Evolutionary conservation across 2,329 filamentous ascomycete genomes (phyloP).

Genomic region (Pleurostoma richardsiae): DNA sequence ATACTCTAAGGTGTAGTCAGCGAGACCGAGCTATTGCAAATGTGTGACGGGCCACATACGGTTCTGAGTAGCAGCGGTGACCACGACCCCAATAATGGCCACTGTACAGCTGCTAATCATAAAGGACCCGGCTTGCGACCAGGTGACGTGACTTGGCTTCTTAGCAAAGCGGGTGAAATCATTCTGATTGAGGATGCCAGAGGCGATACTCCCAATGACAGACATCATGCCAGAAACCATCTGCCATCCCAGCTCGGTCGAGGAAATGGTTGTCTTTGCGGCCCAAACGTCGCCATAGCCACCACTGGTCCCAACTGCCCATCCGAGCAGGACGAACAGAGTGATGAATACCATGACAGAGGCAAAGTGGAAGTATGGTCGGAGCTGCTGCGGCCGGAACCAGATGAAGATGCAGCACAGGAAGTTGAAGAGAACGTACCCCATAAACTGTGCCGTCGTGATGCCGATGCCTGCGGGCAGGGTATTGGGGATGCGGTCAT

Average conservation of each 20-base stretch:
- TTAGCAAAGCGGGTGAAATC: constrained; percentile 29
- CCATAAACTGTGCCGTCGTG: constrained; percentile 9
- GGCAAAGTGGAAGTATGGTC: constrained; percentile 4
- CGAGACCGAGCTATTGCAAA: background rate
- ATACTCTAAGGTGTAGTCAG: constrained; percentile 8
- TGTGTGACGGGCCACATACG: constrained; percentile 6
- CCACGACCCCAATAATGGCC: constrained; percentile 29
- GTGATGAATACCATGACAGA: constrained; percentile 34
- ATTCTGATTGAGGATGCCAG: constrained; percentile 31
- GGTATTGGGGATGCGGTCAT: constrained; percentile 19
- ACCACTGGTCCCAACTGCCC: constrained; percentile 37
- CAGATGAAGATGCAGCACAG: constrained; percentile 8
- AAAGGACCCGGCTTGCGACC: constrained; percentile 27
- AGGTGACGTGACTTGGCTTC: constrained; percentile 23
- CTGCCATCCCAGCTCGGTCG: constrained; percentile 25
- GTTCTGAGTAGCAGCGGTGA: constrained; percentile 31
- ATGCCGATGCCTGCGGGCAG: constrained; percentile 14
- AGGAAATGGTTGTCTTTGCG: constrained; percentile 19
- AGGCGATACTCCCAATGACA: constrained; percentile 29
- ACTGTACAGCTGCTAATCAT: constrained; percentile 14
- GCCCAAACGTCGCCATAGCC: constrained; percentile 30
- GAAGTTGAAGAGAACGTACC: constrained; percentile 10
- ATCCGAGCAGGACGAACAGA: constrained; percentile 32
- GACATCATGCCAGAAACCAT: constrained; percentile 31
- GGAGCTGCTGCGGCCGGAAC: constrained; percentile 7